These are phyloP conservation scores for Lodderomyces margitis DNA, from an alignment of 1,139 yeast species.

Conservation along the genomic window DNA sequence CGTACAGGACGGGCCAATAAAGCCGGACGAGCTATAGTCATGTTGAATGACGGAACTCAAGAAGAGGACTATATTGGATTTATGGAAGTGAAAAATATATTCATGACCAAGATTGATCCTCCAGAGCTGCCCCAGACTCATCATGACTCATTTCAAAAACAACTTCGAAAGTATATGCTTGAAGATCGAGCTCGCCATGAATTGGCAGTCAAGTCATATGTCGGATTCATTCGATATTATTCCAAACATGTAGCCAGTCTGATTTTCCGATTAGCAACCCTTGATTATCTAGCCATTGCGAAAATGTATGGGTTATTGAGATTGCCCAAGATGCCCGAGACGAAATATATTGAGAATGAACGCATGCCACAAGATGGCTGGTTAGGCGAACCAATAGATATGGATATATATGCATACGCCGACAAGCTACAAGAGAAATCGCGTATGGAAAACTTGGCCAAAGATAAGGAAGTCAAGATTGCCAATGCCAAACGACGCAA, in stretches of 20 bases:
- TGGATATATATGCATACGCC: constrained; percentile 64
- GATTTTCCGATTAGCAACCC: constrained; percentile 69
- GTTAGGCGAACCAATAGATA: constrained; percentile 59
- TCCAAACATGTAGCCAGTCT: constrained; percentile 90
- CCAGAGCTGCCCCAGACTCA: constrained; percentile 16
- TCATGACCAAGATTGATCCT: constrained; percentile 40
- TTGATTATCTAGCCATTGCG: constrained; percentile 75
- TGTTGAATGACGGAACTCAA: constrained; percentile 61
- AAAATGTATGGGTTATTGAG: constrained; percentile 76
- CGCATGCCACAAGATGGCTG: constrained; percentile 66
- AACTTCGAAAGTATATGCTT: constrained; percentile 57
- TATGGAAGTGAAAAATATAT: constrained; percentile 70
- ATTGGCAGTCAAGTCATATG: constrained; percentile 72
- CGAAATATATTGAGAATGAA: constrained; percentile 49
- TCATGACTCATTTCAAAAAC: constrained; percentile 25
- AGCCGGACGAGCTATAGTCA: constrained; percentile 73
- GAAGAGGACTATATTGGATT: constrained; percentile 84
- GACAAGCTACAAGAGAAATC: constrained; percentile 64
- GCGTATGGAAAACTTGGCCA: constrained; percentile 58
- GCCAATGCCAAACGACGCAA: constrained; percentile 49
- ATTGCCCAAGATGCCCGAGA: constrained; percentile 94
- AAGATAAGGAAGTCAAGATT: constrained; percentile 42
- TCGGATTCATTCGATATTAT: constrained; percentile 80
- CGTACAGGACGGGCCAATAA: constrained; percentile 91
- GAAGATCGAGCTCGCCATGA: constrained; percentile 81